Conservation (phyloP, 73 alveolate genomes). For the Tetrahymena thermophila region DNA sequence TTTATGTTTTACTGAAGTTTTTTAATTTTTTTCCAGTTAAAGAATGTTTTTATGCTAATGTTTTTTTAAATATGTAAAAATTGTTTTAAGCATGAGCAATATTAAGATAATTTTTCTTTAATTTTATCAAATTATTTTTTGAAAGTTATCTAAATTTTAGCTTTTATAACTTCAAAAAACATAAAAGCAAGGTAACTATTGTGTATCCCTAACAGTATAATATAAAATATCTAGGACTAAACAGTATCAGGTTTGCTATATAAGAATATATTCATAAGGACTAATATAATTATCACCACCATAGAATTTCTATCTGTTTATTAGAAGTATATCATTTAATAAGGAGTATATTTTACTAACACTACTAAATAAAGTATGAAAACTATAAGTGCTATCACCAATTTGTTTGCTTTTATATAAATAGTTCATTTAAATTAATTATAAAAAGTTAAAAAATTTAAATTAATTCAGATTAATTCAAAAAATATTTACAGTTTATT, state of each 20-base stretch:
- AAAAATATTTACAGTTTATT: too few species aligned
- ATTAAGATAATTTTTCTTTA: background rate
- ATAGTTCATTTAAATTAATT: too few species aligned
- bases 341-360: background rate
- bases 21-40: background rate
- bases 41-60: background rate
- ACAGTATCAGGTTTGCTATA: background rate
- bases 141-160: background rate
- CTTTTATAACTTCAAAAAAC: background rate
- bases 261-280: background rate
- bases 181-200: background rate
- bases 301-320: background rate
- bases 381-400: background rate
- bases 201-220: background rate
- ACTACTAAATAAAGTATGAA: background rate
- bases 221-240: background rate
- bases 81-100: background rate
- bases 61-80: background rate
- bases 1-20: background rate
- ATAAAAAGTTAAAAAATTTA: too few species aligned
- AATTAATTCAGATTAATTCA: too few species aligned
- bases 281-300: background rate
- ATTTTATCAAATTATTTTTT: background rate
- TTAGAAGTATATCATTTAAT: background rate
- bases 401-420: background rate